Conservation (phyloP, 2,329 filamentous ascomycete species). For the Bipolaris cookei region DNA sequence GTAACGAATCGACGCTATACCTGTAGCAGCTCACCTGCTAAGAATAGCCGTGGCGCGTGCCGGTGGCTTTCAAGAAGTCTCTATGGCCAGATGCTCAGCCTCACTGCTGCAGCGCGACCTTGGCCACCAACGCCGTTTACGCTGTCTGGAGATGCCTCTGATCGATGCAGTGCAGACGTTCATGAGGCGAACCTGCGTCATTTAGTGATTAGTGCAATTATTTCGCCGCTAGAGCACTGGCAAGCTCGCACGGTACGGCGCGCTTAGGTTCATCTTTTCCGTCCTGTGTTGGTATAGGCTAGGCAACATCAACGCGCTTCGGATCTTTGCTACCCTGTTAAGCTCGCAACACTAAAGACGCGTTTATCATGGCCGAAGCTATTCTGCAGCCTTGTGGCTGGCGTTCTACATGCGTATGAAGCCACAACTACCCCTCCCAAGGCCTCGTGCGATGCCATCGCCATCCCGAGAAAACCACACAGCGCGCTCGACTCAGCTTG, state of each 20-base stretch:
- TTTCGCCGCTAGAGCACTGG: constrained; percentile 1
- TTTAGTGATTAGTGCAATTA: constrained; percentile 2
- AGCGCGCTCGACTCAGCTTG: constrained; percentile 1
- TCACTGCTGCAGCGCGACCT: no score
- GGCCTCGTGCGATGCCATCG: background rate
- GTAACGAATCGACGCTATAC: constrained; percentile 2
- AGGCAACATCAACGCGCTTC: constrained; percentile 4
- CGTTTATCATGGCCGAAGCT: background rate
- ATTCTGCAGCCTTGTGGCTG: background rate
- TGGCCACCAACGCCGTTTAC: no score
- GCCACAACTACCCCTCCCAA: constrained; percentile 4
- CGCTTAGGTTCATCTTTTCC: constrained; percentile 4
- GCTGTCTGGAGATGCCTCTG: no score
- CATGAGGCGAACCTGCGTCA: background rate
- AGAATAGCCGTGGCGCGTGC: background rate
- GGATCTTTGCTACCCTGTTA: background rate
- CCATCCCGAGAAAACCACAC: background rate
- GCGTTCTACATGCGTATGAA: constrained; percentile 4
- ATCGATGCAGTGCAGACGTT: constrained; percentile 2
- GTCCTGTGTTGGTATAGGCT: background rate
- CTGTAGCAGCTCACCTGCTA: background rate
- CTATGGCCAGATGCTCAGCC: no score
- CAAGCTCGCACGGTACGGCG: background rate
- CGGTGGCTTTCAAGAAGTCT: no score
- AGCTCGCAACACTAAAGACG: constrained; percentile 2